These are phyloP conservation scores for Penicillium sp. DNA, from an alignment of 2,329 filamentous ascomycete genomes.

Conservation along the genomic window DNA sequence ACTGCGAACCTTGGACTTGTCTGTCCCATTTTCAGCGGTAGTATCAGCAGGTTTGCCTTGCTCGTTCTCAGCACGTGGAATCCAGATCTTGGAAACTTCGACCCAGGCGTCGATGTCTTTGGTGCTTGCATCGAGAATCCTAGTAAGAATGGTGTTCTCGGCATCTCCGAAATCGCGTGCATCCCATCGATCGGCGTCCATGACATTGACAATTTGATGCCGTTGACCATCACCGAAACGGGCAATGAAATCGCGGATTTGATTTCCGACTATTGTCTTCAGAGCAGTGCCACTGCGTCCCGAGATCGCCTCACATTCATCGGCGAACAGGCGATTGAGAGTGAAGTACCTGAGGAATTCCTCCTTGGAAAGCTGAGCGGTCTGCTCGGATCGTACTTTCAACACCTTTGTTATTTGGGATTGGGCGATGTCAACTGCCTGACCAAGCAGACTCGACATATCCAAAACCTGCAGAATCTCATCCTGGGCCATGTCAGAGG, in stretches of 20 bases:
- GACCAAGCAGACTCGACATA: constrained; percentile 64
- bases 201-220: constrained; percentile 56
- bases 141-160: constrained; percentile 53
- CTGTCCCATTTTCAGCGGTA: constrained; percentile 34
- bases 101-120: constrained; percentile 58
- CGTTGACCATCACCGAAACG: constrained; percentile 58
- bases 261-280: constrained; percentile 61
- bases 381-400: constrained; percentile 63
- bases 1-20: constrained; percentile 65
- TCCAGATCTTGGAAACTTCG: constrained; percentile 53
- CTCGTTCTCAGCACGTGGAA: constrained; percentile 33
- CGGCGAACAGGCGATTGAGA: constrained; percentile 63
- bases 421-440: constrained; percentile 67
- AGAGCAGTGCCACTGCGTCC: constrained; percentile 60
- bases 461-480: constrained; percentile 64
- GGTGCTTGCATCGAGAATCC: constrained; percentile 60
- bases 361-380: constrained; percentile 53
- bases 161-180: constrained; percentile 60
- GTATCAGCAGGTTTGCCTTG: constrained; percentile 37
- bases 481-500: constrained; percentile 49
- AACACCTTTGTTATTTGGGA: constrained; percentile 64
- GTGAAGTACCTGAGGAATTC: constrained; percentile 64
- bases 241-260: constrained; percentile 63
- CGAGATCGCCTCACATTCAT: constrained; percentile 66
- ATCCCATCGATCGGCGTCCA: constrained; percentile 65